Percentiles rank a stretch among this genome's conserved stretches.
phyloP scores from a whole-genome alignment of 495 filamentous ascomycete genomes.

The Penicillium chermesinum region DNA sequence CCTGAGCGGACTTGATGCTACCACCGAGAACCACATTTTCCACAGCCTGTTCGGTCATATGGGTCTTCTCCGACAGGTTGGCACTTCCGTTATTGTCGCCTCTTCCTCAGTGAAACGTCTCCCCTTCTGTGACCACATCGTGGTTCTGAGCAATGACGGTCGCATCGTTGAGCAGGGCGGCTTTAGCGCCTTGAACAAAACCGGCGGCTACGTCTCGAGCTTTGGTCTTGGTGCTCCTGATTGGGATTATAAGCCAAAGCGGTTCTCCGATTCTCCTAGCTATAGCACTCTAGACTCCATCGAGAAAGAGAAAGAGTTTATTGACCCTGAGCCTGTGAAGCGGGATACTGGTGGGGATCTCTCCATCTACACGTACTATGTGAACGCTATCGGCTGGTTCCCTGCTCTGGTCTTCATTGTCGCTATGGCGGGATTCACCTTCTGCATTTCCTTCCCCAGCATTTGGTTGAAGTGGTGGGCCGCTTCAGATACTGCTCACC shows the following conservation, averaged over 20 bases:
- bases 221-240: constrained; percentile 34
- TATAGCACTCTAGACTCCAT: constrained; percentile 15
- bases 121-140: constrained; percentile 47
- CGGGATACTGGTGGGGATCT: constrained; percentile 47
- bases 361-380: constrained; percentile 56
- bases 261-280: constrained; percentile 17
- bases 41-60: constrained; percentile 49
- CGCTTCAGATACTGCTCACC: constrained; percentile 33
- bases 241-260: constrained; percentile 27
- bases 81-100: constrained; percentile 49
- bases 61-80: constrained; percentile 46
- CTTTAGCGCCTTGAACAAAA: constrained; percentile 41
- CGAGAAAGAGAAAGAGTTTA: constrained; percentile 18
- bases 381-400: constrained; percentile 46
- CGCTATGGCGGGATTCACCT: constrained; percentile 37
- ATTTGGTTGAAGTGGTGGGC: constrained; percentile 57
- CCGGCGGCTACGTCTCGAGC: constrained; percentile 46
- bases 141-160: constrained; percentile 44
- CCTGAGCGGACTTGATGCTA: constrained; percentile 55
- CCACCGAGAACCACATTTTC: constrained; percentile 58
- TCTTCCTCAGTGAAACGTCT: constrained; percentile 47
- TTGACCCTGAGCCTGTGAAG: constrained; percentile 20
- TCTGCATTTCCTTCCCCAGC: constrained; percentile 44
- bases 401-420: constrained; percentile 41
- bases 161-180: constrained; percentile 47